phyloP scores from a whole-genome alignment of 495 filamentous ascomycete species.

The Penicillium canariense region DNA sequence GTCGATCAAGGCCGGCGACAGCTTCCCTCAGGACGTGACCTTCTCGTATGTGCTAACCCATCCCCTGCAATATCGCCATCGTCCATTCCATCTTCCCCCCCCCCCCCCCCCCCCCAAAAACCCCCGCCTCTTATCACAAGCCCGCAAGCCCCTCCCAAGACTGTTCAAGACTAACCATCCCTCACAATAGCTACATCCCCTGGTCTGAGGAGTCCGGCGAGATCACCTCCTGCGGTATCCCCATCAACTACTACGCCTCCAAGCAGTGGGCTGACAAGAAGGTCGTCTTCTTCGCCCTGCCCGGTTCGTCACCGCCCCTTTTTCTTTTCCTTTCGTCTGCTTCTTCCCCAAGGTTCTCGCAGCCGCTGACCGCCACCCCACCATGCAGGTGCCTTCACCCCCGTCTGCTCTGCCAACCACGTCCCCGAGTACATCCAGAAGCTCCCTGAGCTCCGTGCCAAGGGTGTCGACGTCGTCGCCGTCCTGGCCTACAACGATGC shows the following conservation, averaged over 20 bases:
- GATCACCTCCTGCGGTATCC: conserved; percentile 74
- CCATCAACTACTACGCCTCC: conserved; percentile 77
- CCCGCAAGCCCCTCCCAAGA: too few species aligned
- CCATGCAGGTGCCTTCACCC: conserved; percentile 78
- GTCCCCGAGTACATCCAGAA: conserved; percentile 82
- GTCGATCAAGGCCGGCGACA: conserved; percentile 77
- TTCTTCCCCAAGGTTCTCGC: conserved; percentile 18
- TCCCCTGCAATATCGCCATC: not conserved
- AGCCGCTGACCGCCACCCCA: conserved; percentile 17
- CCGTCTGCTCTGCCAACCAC: conserved; percentile 84
- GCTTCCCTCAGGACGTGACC: conserved; percentile 73
- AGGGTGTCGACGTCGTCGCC: conserved; percentile 83
- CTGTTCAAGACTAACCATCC: too few species aligned
- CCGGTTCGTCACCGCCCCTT: conserved; percentile 52
- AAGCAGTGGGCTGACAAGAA: conserved; percentile 87
- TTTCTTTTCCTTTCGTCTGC: not conserved
- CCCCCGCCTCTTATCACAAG: conserved; percentile 6
- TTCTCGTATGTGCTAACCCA: conserved; percentile 59
- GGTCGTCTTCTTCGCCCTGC: conserved; percentile 85
- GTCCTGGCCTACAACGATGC: conserved; percentile 89
- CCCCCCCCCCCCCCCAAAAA: not conserved
- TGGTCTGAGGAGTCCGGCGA: conserved; percentile 60
- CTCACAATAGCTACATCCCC: conserved; percentile 60
- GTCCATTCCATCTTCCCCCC: not conserved
- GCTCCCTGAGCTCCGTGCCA: conserved; percentile 66